Evolutionary conservation across 202 grass and related monocot genomes (phyloP).

Genomic region (Miscanthus sacchariflorus): DNA sequence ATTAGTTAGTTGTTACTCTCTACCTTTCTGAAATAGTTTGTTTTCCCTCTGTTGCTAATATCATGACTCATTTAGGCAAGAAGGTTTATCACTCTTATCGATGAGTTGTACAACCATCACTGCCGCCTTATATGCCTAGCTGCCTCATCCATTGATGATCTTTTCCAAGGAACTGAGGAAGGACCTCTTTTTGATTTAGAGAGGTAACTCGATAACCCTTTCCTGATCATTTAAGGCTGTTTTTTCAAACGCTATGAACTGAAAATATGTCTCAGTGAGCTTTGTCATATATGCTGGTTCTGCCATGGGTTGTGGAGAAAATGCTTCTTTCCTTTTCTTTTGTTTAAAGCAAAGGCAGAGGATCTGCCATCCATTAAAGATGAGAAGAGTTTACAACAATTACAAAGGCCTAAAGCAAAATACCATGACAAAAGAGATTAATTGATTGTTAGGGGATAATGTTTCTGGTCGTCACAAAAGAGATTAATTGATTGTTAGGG

Average conservation of each 20-base stretch:
- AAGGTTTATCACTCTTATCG: slow-evolving; percentile 91
- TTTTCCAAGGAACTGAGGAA: slow-evolving; percentile 96
- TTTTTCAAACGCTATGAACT: neutral
- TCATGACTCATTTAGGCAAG: slow-evolving; percentile 64
- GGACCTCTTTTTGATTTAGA: slow-evolving; percentile 95
- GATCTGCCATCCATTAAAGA: neutral
- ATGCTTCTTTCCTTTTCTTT: neutral
- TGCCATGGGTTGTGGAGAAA: neutral
- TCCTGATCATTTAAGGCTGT: neutral
- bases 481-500: neutral
- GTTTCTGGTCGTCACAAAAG: neutral
- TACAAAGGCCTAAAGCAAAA: neutral
- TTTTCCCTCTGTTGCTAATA: slow-evolving; percentile 14
- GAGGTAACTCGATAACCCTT: slow-evolving; percentile 56
- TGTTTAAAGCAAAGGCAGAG: neutral
- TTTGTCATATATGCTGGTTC: neutral
- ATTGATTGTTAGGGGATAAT: neutral
- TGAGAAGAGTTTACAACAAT: neutral
- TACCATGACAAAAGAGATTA: neutral
- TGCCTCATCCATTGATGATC: slow-evolving; percentile 79
- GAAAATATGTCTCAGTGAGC: neutral
- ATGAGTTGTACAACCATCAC: slow-evolving; percentile 97
- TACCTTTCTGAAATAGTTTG: neutral
- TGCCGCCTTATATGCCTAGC: slow-evolving; percentile 85
- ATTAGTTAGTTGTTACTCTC: slow-evolving; percentile 8